Evolutionary conservation across 345 rosid genomes (phyloP), one percentile per base, ranked within the genome.

Genomic region (Heritiera littoralis): DNA sequence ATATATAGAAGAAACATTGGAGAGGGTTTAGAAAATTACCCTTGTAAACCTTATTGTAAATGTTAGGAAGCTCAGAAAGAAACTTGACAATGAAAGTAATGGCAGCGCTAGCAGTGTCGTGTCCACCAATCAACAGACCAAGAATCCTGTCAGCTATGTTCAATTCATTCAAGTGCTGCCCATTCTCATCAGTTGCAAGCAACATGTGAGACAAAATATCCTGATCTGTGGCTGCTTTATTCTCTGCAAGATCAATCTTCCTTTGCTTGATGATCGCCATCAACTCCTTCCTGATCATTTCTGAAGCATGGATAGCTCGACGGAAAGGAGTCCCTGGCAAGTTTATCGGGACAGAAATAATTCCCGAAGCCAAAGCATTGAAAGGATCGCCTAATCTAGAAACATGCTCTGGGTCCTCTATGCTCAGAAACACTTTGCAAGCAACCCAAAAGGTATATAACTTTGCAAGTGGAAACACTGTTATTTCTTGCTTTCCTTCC

Each of bases 381-480:
- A 85, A 83, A 45, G 63, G 76, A 0, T 75, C 79, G 35, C 40
- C 35, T 7, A 85, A 80, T 78, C 66, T 55, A 5, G 40, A 75
- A 38, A 78, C 77, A 32, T 71, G 66, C 13, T 60, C 60, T 0
- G 78, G 78, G 2, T 85, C 85, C 6, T 85, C 84, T 17, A 87
- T 73, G 80, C 84, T 88, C 3, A 86, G 28, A n/a, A 88, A 86
- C 75, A 80, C 35, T 7, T 81, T 63, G 23, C 89, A 88, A 65
- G 89, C 89, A 17, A 88, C 3, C 45, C 68, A 77, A 61, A 88
- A 85, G 17, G 88, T 85, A 35, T 81, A 88, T 56, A 5, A 71
- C 66, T 85, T 83, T 1, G 88, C 78, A 10, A 86, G 80, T 49
- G 86, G 83, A 49, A 73, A 81, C 32, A 88, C 89, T 7, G 38